Conservation (phyloP, 306 rosid genomes). For the Cyclanthera cordifolia region DNA sequence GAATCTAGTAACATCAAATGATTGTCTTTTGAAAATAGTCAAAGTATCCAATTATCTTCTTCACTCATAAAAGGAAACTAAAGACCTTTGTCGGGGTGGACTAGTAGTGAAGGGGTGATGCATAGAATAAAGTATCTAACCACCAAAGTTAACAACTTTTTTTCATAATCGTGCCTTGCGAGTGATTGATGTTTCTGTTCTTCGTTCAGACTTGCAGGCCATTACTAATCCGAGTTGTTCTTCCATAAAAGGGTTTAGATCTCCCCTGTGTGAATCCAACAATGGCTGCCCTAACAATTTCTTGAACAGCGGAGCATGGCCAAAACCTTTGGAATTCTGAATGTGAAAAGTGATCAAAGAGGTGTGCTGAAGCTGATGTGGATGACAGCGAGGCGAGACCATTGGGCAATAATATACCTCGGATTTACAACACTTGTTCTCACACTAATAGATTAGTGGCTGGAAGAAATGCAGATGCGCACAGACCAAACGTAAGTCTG, state of each 20-base stretch:
- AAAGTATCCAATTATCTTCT: too few species aligned
- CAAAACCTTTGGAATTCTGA: not conserved
- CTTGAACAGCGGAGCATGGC: not conserved
- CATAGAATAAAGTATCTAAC: not conserved
- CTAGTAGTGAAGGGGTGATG: not conserved
- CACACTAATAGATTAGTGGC: not conserved
- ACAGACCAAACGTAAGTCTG: not conserved
- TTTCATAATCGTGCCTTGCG: not conserved
- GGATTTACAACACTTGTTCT: not conserved
- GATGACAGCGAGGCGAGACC: not conserved
- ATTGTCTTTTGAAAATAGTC: too few species aligned
- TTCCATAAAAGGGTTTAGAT: not conserved
- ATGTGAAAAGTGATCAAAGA: not conserved
- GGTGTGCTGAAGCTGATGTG: not conserved
- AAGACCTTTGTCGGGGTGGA: not conserved
- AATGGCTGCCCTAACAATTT: not conserved
- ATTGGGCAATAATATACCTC: not conserved
- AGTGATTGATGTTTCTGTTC: not conserved
- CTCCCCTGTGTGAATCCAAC: not conserved
- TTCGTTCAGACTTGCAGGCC: conserved; percentile 4
- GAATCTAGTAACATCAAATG: too few species aligned
- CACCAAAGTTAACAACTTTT: too few species aligned
- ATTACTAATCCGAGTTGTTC: not conserved
- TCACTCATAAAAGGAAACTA: not conserved
- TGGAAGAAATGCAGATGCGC: not conserved